Evolutionary conservation across 768 basidiomycete species (phyloP), one percentile per base, ranked within the genome.

Genomic region (Tylopilus balloui): DNA sequence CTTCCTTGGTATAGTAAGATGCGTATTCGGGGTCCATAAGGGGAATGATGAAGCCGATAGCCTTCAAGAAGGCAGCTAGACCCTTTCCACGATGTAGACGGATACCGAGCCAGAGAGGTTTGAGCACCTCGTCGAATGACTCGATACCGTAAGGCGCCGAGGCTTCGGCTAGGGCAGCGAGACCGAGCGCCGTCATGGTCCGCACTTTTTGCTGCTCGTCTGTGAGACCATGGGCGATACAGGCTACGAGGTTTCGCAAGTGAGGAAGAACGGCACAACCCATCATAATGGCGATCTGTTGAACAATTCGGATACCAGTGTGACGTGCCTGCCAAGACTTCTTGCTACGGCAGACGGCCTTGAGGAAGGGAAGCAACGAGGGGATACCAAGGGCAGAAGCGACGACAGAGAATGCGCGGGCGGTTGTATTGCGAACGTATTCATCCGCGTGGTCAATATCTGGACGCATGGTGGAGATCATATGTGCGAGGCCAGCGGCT

Each of bases 211-310:
- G 86, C 62, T 88, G 86, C 50, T 88, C 86, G 60, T 88, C 86
- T 45, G 81, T 77, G 8, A 88, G 72, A 27, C 86, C 86, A 51
- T 85, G 84, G 1, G 94, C 92, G 43, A 99, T 92, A 55, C 95
- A 92, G 53, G 94, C 91, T 21, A 99, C 96, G 37, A 99, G 77
- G 62, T 97, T 98, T 42, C 94, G 87, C 34, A 99, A 77, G 70
- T 98, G 96, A 14, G 96, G 96, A 2, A 99, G 79, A 20, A 98
- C 92, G 15, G 95, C 95, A 59, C 96, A 98, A 15, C 95, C 95
- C 94, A 98, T 98, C 94, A 98, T 97, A 63, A 97, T 95, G 17
- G 96, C 95, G 43, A 99, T 98, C 69, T 98, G 96, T 70, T 99
- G 96, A 11, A 99, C 93, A 55, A 99, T 98, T 61, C 96, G 92